These are phyloP conservation scores for Ampelomyces quisqualis DNA, from an alignment of 2,329 filamentous ascomycete species.

Conservation along the genomic window DNA sequence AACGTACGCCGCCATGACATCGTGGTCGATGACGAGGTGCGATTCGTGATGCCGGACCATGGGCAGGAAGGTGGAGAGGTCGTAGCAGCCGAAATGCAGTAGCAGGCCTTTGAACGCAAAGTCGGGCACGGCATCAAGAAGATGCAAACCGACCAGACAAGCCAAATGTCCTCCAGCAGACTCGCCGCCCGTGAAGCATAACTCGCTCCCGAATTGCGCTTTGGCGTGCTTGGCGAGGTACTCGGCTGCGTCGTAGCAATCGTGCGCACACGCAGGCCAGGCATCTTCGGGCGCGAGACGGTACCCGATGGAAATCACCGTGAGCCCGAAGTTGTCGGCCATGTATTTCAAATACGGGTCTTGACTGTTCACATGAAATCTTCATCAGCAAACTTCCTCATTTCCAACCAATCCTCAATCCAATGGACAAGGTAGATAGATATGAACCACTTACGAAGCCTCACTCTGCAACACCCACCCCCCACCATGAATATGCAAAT, in stretches of 20 bases:
- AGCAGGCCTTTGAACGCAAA: slow-evolving; percentile 54
- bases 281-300: slow-evolving; percentile 61
- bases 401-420: too few species aligned
- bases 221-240: slow-evolving; percentile 54
- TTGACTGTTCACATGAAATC: slow-evolving; percentile 44
- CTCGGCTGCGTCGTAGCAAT: slow-evolving; percentile 59
- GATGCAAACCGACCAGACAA: slow-evolving; percentile 50
- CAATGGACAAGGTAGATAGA: background rate
- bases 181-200: slow-evolving; percentile 47
- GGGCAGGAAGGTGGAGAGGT: slow-evolving; percentile 50
- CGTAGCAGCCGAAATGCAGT: slow-evolving; percentile 56
- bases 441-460: slow-evolving; percentile 14
- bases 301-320: slow-evolving; percentile 59
- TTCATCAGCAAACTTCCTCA: slow-evolving; percentile 2
- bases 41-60: slow-evolving; percentile 43
- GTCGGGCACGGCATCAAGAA: slow-evolving; percentile 41
- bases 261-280: slow-evolving; percentile 56
- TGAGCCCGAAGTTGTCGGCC: slow-evolving; percentile 52
- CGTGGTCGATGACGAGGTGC: slow-evolving; percentile 49
- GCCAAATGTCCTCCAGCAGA: slow-evolving; percentile 56
- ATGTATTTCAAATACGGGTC: slow-evolving; percentile 53
- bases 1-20: slow-evolving; percentile 51
- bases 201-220: slow-evolving; percentile 45
- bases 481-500: slow-evolving; percentile 59
- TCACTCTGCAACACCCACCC: slow-evolving; percentile 51